Evolutionary conservation across 805 yeast species (phyloP), one percentile per base, ranked within the genome.

Genomic region (Starmerella sirachaensis): DNA sequence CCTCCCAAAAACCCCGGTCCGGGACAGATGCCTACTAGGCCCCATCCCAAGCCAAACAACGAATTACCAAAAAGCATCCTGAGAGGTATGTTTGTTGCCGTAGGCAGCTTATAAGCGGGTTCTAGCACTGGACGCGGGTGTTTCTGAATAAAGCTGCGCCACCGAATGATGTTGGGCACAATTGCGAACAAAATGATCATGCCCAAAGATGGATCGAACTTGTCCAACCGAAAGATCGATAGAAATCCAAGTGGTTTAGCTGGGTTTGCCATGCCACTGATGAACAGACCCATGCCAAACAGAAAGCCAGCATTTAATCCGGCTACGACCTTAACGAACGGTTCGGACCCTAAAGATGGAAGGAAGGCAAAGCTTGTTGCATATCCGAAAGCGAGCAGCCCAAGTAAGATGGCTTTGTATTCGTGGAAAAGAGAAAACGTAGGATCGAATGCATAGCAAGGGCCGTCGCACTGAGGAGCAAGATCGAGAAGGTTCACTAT

Each of bases 1-100:
- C 53, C 29, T 9, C 59, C 50, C 1, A 65, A 26, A 0, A 68
- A 38, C 0, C 67, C 76, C 12, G 76, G 74, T 3, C 72, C 75
- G 0, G 76, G 76, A 48, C 75, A 70, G 3, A 68, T 53, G 1
- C 76, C 76, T 0, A 62, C 47, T 2, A 66, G 23, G 1, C 72
- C 75, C 76, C 76, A 70, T 0, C 75, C 76, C 7, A 63, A 11
- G 8, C 76, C 76, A 46, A 70, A 70, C 5, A 68, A 10, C 0
- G 54, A 54, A 41, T 64, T 58, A 2, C 76, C 76, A 2, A 62
- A 3, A 0, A 70, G 16, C 33, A 70, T 60, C 25, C 52, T 55
- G 0, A 33, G 17, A 0, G 58, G 46, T 2, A 61, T 52, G 2
- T 49, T 45, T 3, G 51, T 52, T 16, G 51, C 24, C 16, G 51